These are phyloP conservation scores for Camellia lanceoleosa DNA, from an alignment of 148 eudicot genomes.

Conservation along the genomic window DNA sequence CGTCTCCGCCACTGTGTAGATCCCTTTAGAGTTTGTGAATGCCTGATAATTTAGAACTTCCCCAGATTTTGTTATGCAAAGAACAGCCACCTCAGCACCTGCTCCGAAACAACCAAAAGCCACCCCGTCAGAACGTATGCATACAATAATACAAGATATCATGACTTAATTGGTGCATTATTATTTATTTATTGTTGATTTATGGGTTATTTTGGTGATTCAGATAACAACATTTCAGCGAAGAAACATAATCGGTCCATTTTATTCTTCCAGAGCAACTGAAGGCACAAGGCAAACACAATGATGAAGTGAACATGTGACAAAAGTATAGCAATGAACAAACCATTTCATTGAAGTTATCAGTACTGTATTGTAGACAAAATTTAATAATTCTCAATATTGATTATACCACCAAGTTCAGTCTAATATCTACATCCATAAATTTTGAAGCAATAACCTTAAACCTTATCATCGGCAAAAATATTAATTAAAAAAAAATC, in stretches of 20 bases:
- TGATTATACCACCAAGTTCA: too few relatives aligned
- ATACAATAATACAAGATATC: not conserved
- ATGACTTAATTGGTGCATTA: not conserved
- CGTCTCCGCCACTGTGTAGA: conserved; percentile 90
- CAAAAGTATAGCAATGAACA: too few relatives aligned
- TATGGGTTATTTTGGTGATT: not conserved
- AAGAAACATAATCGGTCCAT: not conserved
- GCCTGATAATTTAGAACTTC: conserved; percentile 96
- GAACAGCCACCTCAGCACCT: conserved; percentile 99
- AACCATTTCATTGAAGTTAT: too few relatives aligned
- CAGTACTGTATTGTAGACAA: too few relatives aligned
- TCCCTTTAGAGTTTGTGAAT: conserved; percentile 81
- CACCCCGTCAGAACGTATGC: not conserved
- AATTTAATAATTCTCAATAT: too few relatives aligned
- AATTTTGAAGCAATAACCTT: too few relatives aligned
- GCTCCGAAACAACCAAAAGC: conserved; percentile 20
- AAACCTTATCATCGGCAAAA: too few relatives aligned
- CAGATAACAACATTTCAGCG: not conserved
- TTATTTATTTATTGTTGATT: not conserved
- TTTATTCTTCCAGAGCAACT: not conserved
- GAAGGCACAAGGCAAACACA: too few relatives aligned
- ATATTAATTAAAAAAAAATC: too few relatives aligned
- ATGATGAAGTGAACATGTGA: too few relatives aligned
- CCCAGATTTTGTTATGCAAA: conserved; percentile 96
- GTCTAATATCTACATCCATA: too few relatives aligned